Percentiles rank a stretch among this genome's conserved stretches.
These are phyloP conservation scores for Colletotrichum sp. DNA, from an alignment of 2,329 filamentous ascomycete genomes.

Conservation along the genomic window DNA sequence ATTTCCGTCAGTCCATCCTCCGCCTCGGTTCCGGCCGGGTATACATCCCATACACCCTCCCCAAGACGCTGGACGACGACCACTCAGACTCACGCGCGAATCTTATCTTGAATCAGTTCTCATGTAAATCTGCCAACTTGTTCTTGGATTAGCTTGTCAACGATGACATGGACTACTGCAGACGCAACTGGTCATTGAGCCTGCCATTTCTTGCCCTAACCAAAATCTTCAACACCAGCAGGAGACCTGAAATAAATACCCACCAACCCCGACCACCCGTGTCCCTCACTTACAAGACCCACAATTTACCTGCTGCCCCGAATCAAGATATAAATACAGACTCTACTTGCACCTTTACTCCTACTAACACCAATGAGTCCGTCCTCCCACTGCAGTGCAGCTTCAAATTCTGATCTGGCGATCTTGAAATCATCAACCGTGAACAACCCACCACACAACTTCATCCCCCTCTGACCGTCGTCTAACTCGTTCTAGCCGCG, in stretches of 20 bases:
- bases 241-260: neutral
- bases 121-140: too few relatives aligned
- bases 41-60: accelerated
- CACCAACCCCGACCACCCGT: too few relatives aligned
- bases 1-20: neutral
- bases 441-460: neutral
- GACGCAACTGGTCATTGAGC: too few relatives aligned
- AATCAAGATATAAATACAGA: neutral
- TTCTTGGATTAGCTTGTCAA: neutral
- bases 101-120: too few relatives aligned
- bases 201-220: neutral
- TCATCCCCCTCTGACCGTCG: accelerated
- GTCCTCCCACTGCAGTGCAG: too few relatives aligned
- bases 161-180: neutral
- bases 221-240: neutral
- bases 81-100: neutral
- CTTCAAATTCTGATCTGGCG: too few relatives aligned
- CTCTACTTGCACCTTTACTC: too few relatives aligned
- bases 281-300: neutral
- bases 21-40: neutral
- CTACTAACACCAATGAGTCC: too few relatives aligned
- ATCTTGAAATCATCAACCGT: neutral
- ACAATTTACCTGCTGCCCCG: neutral
- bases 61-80: neutral
- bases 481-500: neutral